These are phyloP conservation scores for Pilobolus umbonatus DNA, from an alignment of 192 early-diverging fungal genomes.

Conservation along the genomic window DNA sequence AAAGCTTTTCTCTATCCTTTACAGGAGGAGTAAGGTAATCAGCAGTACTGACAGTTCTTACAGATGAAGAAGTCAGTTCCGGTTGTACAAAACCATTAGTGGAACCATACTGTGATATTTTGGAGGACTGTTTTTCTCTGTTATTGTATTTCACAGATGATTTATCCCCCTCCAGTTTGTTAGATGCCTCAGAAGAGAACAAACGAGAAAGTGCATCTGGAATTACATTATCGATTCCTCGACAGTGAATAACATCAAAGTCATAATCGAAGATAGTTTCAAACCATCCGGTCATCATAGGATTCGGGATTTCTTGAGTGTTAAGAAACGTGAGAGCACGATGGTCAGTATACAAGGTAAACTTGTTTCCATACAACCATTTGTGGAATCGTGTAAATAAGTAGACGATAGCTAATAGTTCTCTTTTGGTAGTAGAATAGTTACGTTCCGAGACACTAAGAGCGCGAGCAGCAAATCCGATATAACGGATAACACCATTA, in stretches of 20 bases:
- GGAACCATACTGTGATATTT: neutral
- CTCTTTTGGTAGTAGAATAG: neutral
- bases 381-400: conserved; percentile 32
- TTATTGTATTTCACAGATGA: neutral
- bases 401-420: neutral
- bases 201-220: conserved; percentile 32
- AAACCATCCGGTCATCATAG: conserved; percentile 26
- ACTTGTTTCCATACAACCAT: conserved; percentile 30
- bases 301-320: conserved; percentile 14
- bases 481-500: neutral
- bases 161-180: conserved; percentile 15
- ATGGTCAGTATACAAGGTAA: conserved; percentile 37
- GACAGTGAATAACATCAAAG: conserved; percentile 21
- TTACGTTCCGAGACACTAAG: neutral
- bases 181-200: neutral
- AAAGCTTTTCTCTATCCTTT: neutral
- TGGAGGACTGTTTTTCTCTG: neutral
- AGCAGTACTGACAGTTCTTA: neutral
- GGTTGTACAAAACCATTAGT: too few relatives aligned
- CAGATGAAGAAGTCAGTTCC: too few relatives aligned
- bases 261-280: conserved; percentile 28
- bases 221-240: conserved; percentile 25
- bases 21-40: neutral
- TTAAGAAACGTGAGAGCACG: conserved; percentile 26
- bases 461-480: neutral